Evolutionary conservation across 176 grass and related monocot species (phyloP).

Genomic region (Themeda triandra): DNA sequence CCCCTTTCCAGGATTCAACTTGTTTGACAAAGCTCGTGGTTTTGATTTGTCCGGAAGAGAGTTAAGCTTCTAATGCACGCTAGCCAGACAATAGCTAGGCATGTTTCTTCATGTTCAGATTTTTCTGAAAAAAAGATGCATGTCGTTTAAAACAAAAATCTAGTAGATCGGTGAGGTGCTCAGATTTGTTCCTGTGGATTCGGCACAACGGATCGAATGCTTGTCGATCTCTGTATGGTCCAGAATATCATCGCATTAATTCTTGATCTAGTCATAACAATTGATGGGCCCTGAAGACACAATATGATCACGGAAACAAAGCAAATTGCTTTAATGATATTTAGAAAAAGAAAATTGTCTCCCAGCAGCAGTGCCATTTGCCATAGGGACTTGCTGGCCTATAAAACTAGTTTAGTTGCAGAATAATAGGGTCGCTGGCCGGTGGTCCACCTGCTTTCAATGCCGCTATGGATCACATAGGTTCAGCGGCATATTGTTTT

Average conservation of each 20-base stretch:
- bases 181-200: slow-evolving; percentile 3
- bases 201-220: background rate
- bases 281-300: slow-evolving; percentile 11
- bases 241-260: slow-evolving; percentile 5
- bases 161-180: background rate
- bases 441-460: slow-evolving; percentile 43
- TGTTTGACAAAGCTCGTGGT: background rate
- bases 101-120: background rate
- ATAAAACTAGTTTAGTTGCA: slow-evolving; percentile 29
- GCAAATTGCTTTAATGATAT: background rate
- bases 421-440: slow-evolving; percentile 43
- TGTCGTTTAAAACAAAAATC: background rate
- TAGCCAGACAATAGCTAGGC: background rate
- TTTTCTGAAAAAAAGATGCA: background rate
- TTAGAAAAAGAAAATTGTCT: background rate
- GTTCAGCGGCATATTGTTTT: slow-evolving; percentile 24
- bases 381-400: slow-evolving; percentile 30
- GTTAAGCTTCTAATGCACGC: background rate
- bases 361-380: slow-evolving; percentile 15
- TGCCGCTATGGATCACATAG: slow-evolving; percentile 17
- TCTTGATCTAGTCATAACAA: slow-evolving; percentile 6
- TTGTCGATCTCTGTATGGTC: background rate
- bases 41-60: background rate
- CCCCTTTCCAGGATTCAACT: background rate
- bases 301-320: background rate